Base-by-base conservation (phyloP, 805 yeast genomes). In the Ogataea populi-albae region DNA sequence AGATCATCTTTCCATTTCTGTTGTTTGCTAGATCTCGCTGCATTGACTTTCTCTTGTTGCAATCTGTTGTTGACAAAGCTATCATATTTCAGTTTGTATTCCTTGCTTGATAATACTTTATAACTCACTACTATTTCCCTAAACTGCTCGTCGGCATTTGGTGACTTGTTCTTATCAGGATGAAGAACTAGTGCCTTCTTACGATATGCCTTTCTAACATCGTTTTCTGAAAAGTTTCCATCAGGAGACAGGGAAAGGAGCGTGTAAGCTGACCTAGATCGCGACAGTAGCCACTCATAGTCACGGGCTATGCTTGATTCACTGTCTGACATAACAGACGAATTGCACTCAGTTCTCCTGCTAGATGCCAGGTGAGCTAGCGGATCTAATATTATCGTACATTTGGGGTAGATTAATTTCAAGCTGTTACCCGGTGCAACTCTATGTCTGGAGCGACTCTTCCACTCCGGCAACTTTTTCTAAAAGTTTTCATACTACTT, bases 111-210 rank as follows among this genome's bases (percentile, higher is more conserved):
- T 5, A 61, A 38, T 2, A 61, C 41, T 7, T 29, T 30, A 25
- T 57, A 57, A 22, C 62, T 57, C 8, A 52, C 45, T n/a, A 46
- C 34, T 3, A 60, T 43, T 41, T 50, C 54, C 20, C 59, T 43
- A 22, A 62, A 62, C 29, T 44, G 26, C 23, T 46, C 54, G 27
- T 46, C 50, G 6, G 65, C 59, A 26, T 51, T 43, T 4, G 30
- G 27, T 4, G 54, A 26, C 15, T 52, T 50, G 35, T 62, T 61
- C 46, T 61, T 62, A 45, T 62, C 67, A 2, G 67, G 67, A 34
- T 62, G 67, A 2, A 48, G 40, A 12, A 46, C 20, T 20, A 62
- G 39, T 2, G 66, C 67, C 26, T 50, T 47, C 23, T 41, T 43
- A 19, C 65, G 45, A 32, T 57, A 62, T 2, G 61, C 59, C 21